phyloP scores from a whole-genome alignment of 495 filamentous ascomycete species.

The Daldinia concentrica region DNA sequence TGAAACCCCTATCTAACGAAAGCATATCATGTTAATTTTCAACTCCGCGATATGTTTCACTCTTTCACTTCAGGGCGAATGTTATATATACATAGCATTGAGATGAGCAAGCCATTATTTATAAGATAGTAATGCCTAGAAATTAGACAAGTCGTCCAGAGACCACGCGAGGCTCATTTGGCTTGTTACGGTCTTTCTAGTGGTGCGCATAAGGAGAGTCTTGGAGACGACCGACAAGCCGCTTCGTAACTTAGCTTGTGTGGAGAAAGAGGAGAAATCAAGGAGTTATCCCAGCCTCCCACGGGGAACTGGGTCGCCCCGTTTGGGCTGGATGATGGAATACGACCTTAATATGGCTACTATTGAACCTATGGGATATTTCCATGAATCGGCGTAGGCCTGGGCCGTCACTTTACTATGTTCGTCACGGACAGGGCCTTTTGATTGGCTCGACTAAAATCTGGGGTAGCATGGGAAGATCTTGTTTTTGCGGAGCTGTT shows the following conservation, averaged over 20 bases:
- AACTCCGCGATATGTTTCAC: too few species aligned
- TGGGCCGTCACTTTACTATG: conserved; percentile 22
- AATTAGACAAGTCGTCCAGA: too few species aligned
- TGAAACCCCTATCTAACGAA: too few species aligned
- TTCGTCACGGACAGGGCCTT: conserved; percentile 5
- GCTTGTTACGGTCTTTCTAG: background rate
- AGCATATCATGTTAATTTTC: too few species aligned
- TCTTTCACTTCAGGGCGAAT: too few species aligned
- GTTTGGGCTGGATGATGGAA: background rate
- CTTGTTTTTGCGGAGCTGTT: conserved; percentile 28
- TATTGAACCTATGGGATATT: conserved; percentile 18
- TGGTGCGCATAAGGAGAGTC: conserved; percentile 33
- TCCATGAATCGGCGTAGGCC: conserved; percentile 37
- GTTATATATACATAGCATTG: too few species aligned
- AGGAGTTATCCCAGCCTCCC: background rate
- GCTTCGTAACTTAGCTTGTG: background rate
- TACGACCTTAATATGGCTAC: conserved; percentile 13
- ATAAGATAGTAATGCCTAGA: too few species aligned
- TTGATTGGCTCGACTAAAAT: conserved; percentile 39
- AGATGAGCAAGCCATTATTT: too few species aligned
- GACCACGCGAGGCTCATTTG: background rate
- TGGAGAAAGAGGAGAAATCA: background rate
- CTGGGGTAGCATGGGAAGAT: conserved; percentile 33
- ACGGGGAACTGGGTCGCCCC: background rate
- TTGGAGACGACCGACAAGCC: conserved; percentile 4